Evolutionary conservation across 371 early-diverging fungal species (phyloP).

Genomic region (Mucor sp.): DNA sequence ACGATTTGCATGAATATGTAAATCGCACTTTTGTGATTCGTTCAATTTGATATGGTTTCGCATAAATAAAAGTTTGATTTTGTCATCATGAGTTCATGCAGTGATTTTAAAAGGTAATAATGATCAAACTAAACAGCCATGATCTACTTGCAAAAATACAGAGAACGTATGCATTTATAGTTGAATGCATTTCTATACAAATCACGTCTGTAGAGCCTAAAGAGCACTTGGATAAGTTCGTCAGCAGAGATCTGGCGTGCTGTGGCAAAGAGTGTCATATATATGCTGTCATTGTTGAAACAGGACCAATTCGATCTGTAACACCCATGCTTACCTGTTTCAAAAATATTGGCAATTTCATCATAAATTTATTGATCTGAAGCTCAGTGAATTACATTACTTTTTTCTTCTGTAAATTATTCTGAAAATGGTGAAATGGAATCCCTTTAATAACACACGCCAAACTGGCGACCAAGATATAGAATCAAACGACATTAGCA

Average conservation of each 20-base stretch:
- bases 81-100: background rate
- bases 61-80: background rate
- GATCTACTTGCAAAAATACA: background rate
- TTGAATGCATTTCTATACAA: too few species aligned
- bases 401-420: background rate
- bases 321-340: constrained; percentile 2
- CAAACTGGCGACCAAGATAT: background rate
- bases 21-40: background rate
- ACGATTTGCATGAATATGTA: background rate
- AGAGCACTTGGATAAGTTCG: too few species aligned
- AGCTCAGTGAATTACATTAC: background rate
- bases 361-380: background rate
- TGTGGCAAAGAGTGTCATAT: too few species aligned
- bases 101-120: background rate
- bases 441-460: background rate
- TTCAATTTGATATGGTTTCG: background rate
- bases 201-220: too few species aligned
- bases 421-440: background rate
- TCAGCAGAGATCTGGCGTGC: too few species aligned
- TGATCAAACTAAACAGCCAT: background rate
- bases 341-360: background rate
- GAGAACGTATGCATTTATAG: background rate
- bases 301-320: constrained; percentile 1
- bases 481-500: background rate
- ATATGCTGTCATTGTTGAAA: background rate